Evolutionary conservation across 2,329 filamentous ascomycete genomes (phyloP), one percentile per base, ranked within the genome.

Genomic region (Clonostachys byssicola): DNA sequence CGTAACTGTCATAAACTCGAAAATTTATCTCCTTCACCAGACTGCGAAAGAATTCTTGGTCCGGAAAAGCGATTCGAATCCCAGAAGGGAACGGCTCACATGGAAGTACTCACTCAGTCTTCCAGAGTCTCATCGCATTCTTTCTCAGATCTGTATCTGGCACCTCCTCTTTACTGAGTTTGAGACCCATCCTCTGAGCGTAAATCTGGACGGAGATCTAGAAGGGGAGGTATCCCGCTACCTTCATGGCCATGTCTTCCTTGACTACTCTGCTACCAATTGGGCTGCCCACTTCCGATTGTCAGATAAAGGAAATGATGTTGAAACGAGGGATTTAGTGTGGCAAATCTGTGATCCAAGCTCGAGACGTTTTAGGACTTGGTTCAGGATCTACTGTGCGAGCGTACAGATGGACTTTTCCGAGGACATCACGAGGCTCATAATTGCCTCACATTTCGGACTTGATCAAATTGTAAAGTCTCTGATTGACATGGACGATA

Each of bases 1-100:
- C 48, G 53, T 65, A 1, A 55, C 51, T n/a, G 42, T 61, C 33
- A 50, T 17, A 13, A 47, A 57, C 18, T 38, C 38, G n/a, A 60
- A 48, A 6, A 53, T 62, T 23, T 56, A 51, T 51, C 48, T 61
- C 17, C 52, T 64, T 23, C 60, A 65, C 42, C 57, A 64, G 47
- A 62, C 61, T 7, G 60, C 57, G 10, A 61, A 59, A 49, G 61
- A 63, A 36, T 64, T 62, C 36, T 53, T 64, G 34, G 43, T 47
- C 23, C 13, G 39, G 40, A 51, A 45, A 46, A 12, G 10, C n/a
- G 10, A 41, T 36, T 5, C n/a, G 20, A 33, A 20, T 12, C 12
- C n/a, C 14, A 16, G 16, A 20, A 13, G 23, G 34, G 20, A n/a
- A 16, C 8, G 14, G 10, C 34, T 40, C 13, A 12, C 6, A 9